Evolutionary conservation across 495 filamentous ascomycete species (phyloP).

Genomic region (Neurospora sp.): DNA sequence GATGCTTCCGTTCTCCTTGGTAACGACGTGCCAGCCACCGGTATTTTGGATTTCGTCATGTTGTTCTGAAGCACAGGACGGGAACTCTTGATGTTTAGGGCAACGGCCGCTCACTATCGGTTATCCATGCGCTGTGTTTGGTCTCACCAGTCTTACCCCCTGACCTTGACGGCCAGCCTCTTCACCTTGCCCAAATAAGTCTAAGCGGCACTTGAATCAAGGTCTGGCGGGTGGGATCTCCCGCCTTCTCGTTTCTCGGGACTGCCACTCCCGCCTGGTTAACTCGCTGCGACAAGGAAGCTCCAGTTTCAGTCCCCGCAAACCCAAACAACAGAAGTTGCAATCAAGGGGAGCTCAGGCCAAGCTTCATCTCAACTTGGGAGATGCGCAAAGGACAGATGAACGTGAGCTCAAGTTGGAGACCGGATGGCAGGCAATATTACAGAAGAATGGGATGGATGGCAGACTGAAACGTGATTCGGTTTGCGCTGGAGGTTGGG

Average conservation of each 20-base stretch:
- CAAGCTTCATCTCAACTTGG: not conserved
- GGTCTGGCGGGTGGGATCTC: not conserved
- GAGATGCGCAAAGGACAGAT: not conserved
- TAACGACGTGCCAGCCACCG: not conserved
- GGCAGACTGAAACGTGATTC: not conserved
- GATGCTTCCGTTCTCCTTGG: not conserved
- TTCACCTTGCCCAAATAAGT: not conserved
- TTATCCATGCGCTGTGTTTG: not conserved
- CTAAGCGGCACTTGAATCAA: not conserved
- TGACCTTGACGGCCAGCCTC: not conserved
- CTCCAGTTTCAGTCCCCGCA: not conserved
- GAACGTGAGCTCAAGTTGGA: not conserved
- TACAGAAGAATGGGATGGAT: not conserved
- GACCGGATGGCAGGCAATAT: not conserved
- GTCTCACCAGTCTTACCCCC: not conserved
- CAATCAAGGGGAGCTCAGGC: not conserved
- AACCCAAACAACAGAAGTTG: not conserved
- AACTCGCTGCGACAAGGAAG: not conserved
- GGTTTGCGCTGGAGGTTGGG: not conserved
- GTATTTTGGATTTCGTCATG: not conserved
- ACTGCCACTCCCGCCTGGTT: not conserved
- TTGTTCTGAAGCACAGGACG: not conserved
- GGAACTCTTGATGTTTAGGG: not conserved
- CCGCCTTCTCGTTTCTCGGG: not conserved
- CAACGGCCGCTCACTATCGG: not conserved